Base-by-base conservation (phyloP, 176 grass and related monocot genomes). In the Bonia amplexicaulis region DNA sequence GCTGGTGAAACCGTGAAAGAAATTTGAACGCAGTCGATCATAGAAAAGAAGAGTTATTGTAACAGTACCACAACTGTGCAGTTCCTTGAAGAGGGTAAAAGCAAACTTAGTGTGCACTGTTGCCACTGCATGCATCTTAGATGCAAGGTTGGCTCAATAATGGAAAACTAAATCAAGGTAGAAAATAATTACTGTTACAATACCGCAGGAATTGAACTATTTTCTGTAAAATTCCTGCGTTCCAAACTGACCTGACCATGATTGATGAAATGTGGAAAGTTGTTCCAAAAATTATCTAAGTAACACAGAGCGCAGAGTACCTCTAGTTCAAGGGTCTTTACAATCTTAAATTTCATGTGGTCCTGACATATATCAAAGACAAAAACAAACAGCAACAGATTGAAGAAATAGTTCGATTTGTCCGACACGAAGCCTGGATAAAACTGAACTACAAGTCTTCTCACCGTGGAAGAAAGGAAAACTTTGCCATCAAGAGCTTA, bases 271-370 rank as follows among this genome's bases (percentile, higher is more conserved):
- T 10, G 2, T 26, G 52, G 33, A 51, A 33, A 29, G 31, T 10
- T 29, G 44, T 15, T 49, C n/a, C 13, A 48, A 7, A 27, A 26
- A 25, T 15, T n/a, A 45, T 59, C 4, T 29, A 6, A 73, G 33
- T 49, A 16, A 16, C 70, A 29, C 6, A 9, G 13, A 66, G 26
- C 5, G 60, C 7, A 71, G n/a, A 78, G 57, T 27, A 42, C n/a
- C n/a, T 29, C 39, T 14, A 25, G 53, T 45, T 25, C 60, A 79
- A 31, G 42, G 7, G 15, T 65, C 29, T 39, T 39, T 16, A 39
- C 51, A 22, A 66, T 22, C 77, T 79, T 66, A 79, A 66, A 79
- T 79, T 79, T 66, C 60, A 79, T 79, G 77, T 79, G 60, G 60
- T 79, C 42, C 77, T 49, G 6, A 40, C 25, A 66, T 63, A 49